Evolutionary conservation across 345 rosid genomes (phyloP), one percentile per base, ranked within the genome.

Genomic region (Kernera saxatilis): DNA sequence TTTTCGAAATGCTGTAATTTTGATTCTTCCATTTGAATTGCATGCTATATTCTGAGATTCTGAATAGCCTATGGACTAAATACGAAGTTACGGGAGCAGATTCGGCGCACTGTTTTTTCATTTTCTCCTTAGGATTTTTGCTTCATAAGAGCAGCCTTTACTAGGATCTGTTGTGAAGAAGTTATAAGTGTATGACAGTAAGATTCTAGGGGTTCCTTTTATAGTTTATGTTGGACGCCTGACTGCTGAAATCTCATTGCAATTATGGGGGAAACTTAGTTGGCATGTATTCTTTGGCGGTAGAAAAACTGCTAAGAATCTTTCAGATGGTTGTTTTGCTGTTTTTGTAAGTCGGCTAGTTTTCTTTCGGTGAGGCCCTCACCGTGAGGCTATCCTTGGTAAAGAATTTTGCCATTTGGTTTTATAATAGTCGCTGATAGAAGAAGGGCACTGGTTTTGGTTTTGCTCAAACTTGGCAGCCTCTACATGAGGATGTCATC

Each of bases 161-260:
- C 35, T 71, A 52, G 70, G 70, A 72, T 72, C 63, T 62, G 36
- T 51, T 4, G 18, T 62, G 17, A 51, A 40, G 4, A 71, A 61
- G 69, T 39, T 27, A 37, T 8, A 19, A 18, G 52, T 50, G 13
- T 29, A 30, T 39, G 46, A 23, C 37, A 61, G 63, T 72, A 33
- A 10, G 54, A 17, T 10, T 22, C 7, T 10, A 32, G 55, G 55
- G 64, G 32, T 40, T 10, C 26, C 19, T 59, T 70, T 17, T 0
- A 21, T 35, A 19, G 26, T 43, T 26, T 13, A 19, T 5, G 29
- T 18, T 45, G 18, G 53, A 45, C 53, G 6, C 26, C 6, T n/a
- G 54, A 19, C 3, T 52, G 32, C 17, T 40, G 29, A 21, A 26
- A 41, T 41, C 43, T 41, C 21, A 27, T 26, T 12, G 63, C 19